Percentiles rank a stretch among this genome's conserved stretches.
Evolutionary conservation across 1,284 basidiomycete species (phyloP).

Genomic region (Mycosarcoma maydis): DNA sequence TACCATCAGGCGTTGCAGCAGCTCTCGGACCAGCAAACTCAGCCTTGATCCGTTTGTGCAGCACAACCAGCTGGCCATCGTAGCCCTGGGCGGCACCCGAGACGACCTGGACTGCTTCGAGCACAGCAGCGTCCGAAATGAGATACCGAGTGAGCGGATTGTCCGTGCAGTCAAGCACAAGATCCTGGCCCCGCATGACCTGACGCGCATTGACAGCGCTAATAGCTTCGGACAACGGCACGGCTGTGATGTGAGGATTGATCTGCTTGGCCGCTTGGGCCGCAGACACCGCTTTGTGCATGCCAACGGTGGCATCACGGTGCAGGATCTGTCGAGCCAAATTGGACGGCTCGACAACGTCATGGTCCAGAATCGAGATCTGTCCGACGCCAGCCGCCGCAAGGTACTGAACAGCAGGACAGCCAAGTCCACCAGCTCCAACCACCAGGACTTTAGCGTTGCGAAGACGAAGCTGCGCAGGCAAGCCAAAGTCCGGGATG

Average conservation of each 20-base stretch:
- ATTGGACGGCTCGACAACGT: conserved; percentile 89
- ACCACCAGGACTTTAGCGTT: conserved; percentile 83
- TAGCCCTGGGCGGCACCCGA: conserved; percentile 91
- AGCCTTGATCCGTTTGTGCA: conserved; percentile 48
- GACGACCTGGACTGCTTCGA: conserved; percentile 80
- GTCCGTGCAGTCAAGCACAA: conserved; percentile 95
- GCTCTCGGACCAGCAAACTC: conserved; percentile 26
- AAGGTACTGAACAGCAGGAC: conserved; percentile 92
- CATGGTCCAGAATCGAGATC: conserved; percentile 89
- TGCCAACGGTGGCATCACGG: conserved; percentile 80
- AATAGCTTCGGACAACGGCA: conserved; percentile 33
- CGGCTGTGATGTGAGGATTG: conserved; percentile 57
- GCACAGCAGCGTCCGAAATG: conserved; percentile 87
- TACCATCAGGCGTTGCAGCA: not conserved
- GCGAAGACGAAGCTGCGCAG: conserved; percentile 79
- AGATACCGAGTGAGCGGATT: conserved; percentile 92
- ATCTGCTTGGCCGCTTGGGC: conserved; percentile 71
- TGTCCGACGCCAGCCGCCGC: conserved; percentile 87
- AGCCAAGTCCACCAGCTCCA: conserved; percentile 95
- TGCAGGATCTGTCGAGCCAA: conserved; percentile 93
- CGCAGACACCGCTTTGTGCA: conserved; percentile 80
- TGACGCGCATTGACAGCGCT: conserved; percentile 48
- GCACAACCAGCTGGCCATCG: conserved; percentile 80
- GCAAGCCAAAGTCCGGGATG: conserved; percentile 84
- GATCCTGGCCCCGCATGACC: conserved; percentile 68